Percentiles rank a stretch among this genome's conserved stretches.
Evolutionary conservation across 768 basidiomycete genomes (phyloP).

Genomic region (Dacryopinax spathularia): DNA sequence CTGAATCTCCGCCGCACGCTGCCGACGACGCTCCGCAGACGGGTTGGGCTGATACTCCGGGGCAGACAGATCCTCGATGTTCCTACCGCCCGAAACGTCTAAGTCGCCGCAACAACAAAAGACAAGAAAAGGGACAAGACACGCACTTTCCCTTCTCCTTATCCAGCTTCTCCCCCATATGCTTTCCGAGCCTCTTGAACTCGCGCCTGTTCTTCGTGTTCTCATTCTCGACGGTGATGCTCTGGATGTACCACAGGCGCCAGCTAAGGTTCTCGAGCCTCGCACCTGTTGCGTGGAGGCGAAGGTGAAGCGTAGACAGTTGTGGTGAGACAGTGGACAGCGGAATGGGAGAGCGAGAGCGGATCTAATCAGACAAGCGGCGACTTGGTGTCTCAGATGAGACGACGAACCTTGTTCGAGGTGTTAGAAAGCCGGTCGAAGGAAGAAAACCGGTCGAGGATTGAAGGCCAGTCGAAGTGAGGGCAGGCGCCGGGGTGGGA

Average conservation of each 20-base stretch:
- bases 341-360: too few relatives aligned
- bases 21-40: slow-evolving; percentile 66
- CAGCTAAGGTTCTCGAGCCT: slow-evolving; percentile 84
- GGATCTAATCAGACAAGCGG: too few relatives aligned
- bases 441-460: too few relatives aligned
- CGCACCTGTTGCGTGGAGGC: slow-evolving; percentile 49
- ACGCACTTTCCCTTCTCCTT: slow-evolving; percentile 82
- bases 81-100: slow-evolving; percentile 30
- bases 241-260: slow-evolving; percentile 87
- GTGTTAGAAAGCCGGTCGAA: too few relatives aligned
- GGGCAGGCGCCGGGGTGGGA: too few relatives aligned
- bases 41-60: slow-evolving; percentile 68
- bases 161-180: slow-evolving; percentile 83
- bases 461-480: too few relatives aligned
- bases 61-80: slow-evolving; percentile 71
- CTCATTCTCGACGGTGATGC: slow-evolving; percentile 80
- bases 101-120: neutral
- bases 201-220: slow-evolving; percentile 78
- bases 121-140: too few relatives aligned
- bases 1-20: slow-evolving; percentile 69
- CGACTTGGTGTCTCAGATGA: too few relatives aligned
- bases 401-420: too few relatives aligned
- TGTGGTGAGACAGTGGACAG: too few relatives aligned
- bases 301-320: too few relatives aligned
- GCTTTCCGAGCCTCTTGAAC: slow-evolving; percentile 77